Conservation (phyloP, 805 yeast genomes). For the Kuraishia capsulata region DNA sequence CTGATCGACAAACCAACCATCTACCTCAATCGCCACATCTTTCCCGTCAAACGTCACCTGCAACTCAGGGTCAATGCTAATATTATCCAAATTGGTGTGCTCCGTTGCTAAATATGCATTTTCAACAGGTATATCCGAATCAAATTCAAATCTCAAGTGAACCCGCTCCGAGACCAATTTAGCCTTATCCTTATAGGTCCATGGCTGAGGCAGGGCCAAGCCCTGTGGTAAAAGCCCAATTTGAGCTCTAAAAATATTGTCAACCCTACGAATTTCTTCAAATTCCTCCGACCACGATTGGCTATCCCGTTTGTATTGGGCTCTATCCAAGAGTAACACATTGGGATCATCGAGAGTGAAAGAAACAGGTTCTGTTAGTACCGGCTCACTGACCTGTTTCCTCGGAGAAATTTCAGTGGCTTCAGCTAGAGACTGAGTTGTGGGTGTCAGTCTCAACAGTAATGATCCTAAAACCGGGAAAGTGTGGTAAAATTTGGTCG, state of each 20-base stretch:
- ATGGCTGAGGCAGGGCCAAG: constrained; percentile 6
- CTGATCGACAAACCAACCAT: background rate
- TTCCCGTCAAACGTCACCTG: background rate
- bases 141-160: background rate
- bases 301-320: constrained; percentile 3
- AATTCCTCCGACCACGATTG: constrained; percentile 5
- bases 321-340: constrained; percentile 6
- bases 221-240: constrained; percentile 2
- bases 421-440: background rate
- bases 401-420: background rate
- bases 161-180: constrained; percentile 1
- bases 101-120: constrained; percentile 1
- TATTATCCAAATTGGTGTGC: background rate
- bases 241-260: constrained; percentile 3
- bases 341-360: constrained; percentile 5
- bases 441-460: background rate
- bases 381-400: background rate
- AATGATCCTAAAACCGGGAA: background rate
- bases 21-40: background rate
- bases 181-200: constrained; percentile 3
- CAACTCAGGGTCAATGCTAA: background rate
- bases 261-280: constrained; percentile 5
- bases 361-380: constrained; percentile 3
- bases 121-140: constrained; percentile 1
- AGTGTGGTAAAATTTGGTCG: background rate